These are phyloP conservation scores for Fusarium piperis DNA, from an alignment of 2,329 filamentous ascomycete species.

Conservation along the genomic window DNA sequence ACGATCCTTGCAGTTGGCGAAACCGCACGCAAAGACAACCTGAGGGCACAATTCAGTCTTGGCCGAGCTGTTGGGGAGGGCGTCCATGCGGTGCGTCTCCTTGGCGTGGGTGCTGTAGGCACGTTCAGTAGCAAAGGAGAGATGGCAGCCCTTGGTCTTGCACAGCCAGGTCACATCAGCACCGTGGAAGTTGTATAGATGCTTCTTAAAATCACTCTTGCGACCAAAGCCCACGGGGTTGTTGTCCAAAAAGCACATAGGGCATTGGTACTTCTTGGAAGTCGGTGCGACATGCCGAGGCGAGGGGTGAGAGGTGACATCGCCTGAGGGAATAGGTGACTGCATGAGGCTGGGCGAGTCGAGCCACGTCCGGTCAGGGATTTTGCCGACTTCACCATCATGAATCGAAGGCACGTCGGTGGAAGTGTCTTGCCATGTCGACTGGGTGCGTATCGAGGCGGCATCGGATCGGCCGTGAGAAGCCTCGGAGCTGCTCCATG, in stretches of 20 bases:
- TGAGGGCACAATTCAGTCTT: slow-evolving; percentile 55
- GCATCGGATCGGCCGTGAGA: slow-evolving; percentile 52
- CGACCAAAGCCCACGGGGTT: slow-evolving; percentile 57
- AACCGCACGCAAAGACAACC: slow-evolving; percentile 57
- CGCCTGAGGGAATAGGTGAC: slow-evolving; percentile 46
- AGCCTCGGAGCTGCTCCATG: slow-evolving; percentile 54
- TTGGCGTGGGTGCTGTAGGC: slow-evolving; percentile 58
- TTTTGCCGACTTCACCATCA: slow-evolving; percentile 48
- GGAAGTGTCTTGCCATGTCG: slow-evolving; percentile 49
- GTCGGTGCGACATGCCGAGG: slow-evolving; percentile 50
- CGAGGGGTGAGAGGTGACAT: slow-evolving; percentile 50
- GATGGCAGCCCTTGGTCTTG: slow-evolving; percentile 52
- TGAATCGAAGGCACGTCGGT: slow-evolving; percentile 48
- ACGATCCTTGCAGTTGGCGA: slow-evolving; percentile 54
- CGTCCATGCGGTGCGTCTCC: slow-evolving; percentile 54
- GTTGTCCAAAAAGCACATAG: slow-evolving; percentile 57
- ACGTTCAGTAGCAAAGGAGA: slow-evolving; percentile 57
- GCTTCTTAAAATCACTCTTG: slow-evolving; percentile 61
- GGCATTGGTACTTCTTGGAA: slow-evolving; percentile 56
- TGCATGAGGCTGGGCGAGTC: slow-evolving; percentile 51
- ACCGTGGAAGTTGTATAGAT: slow-evolving; percentile 59
- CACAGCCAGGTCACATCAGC: slow-evolving; percentile 56
- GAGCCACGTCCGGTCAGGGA: slow-evolving; percentile 51
- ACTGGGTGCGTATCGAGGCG: slow-evolving; percentile 52
- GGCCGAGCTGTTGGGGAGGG: slow-evolving; percentile 52